A percentile compares a stretch with the other conserved stretches of the same genome.
phyloP scores from a whole-genome alignment of 1,284 basidiomycete species.

The Ganoderma meredithae region DNA sequence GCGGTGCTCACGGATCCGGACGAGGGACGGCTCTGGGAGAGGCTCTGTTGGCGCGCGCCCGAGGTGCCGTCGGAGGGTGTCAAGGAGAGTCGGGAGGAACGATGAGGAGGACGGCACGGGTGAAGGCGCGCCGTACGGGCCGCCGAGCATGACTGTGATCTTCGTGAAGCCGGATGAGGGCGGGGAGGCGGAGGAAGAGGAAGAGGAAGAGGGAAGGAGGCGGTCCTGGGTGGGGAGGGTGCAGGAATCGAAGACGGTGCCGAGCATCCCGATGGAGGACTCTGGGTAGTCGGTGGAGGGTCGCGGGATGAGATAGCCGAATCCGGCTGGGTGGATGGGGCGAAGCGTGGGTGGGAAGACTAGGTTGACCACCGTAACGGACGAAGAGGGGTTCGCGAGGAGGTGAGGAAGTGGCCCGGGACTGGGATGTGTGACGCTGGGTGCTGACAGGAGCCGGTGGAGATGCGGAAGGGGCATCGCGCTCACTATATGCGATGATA shows the following conservation, averaged over 20 bases:
- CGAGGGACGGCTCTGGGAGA: constrained; percentile 67
- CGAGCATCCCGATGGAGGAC: constrained; percentile 66
- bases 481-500: constrained; percentile 67
- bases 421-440: background rate
- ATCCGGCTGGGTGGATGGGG: constrained; percentile 81
- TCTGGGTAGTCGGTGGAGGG: constrained; percentile 56
- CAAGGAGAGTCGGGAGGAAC: constrained; percentile 49
- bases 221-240: constrained; percentile 76
- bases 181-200: constrained; percentile 12
- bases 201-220: constrained; percentile 30
- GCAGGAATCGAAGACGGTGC: constrained; percentile 87
- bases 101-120: constrained; percentile 39
- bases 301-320: constrained; percentile 94
- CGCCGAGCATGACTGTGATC: constrained; percentile 93
- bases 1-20: constrained; percentile 62
- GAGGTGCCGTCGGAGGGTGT: constrained; percentile 62
- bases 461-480: constrained; percentile 77
- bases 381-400: constrained; percentile 64
- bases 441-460: constrained; percentile 52
- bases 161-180: constrained; percentile 58
- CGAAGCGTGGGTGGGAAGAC: constrained; percentile 64
- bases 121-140: constrained; percentile 66
- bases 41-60: constrained; percentile 28
- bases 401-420: constrained; percentile 52
- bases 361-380: constrained; percentile 78